Base-by-base conservation (phyloP, 1,139 yeast genomes). In the Yamadazyma taylorii region DNA sequence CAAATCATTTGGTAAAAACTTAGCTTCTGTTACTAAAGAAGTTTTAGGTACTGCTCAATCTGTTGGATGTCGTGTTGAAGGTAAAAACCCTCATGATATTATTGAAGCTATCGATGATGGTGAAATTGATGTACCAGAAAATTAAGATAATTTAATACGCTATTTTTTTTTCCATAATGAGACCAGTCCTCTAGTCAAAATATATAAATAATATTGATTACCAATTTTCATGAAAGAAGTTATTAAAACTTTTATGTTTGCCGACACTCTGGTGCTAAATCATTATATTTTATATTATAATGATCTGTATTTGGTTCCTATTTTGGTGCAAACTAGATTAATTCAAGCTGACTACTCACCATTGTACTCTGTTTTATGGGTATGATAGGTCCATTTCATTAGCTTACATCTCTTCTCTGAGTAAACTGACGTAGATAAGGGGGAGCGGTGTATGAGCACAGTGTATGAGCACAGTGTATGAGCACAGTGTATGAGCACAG, bases 41-140 rank as follows among this genome's bases (percentile, higher is more conserved):
- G 87, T 92, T 69, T 86, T 92, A 72, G 99, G 99, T 75, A 92
- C 97, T 73, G 97, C 97, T 63, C 97, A 92, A 80, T 89, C 97
- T 56, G 95, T 92, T 65, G 97, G 97, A 64, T 85, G 96, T 81
- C 89, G 96, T 79, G 97, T 92, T 69, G 92, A 90, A 75, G 95
- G 92, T 78, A 90, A 92, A 84, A 92, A 92, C 83, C 97, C 99
- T 61, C 98, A 92, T 73, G 97, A 87, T 73, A 85, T 92, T 78
- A 89, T 89, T 66, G 97, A 89, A 61, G 96, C 92, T 73, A 90
- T 90, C 73, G 82, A 90, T 78, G 92, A 85, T 74, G 98, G 98
- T 77, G 96, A 88, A 75, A 83, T 90, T 66, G 97, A 90, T 76
- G 86, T 84, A 69, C 90, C 90, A 79, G 90, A 81, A 75, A 83